Base-by-base conservation (phyloP, 1,284 basidiomycete genomes). In the Coniferiporia weirii region DNA sequence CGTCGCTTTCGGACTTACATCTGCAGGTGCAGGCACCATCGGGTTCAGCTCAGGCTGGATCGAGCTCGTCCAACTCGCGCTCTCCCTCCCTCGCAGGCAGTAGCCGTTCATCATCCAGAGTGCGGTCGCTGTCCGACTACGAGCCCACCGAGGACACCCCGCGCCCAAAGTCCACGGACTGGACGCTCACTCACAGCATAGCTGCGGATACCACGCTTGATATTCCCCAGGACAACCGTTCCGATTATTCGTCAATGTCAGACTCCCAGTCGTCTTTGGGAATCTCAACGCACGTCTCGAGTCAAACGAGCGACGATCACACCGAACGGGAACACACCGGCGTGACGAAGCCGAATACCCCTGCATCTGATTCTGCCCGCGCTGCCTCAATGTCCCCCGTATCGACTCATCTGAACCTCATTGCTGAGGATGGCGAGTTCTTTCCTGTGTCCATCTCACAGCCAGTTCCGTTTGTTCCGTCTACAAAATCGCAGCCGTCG, bases 111-210 rank as follows among this genome's bases (percentile, higher is more conserved):
- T 45, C 48, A 44, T 61, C 54, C 9, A 49, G 49, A 19, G 49
- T 43, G 32, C 40, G 20, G 6, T 38, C 50, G 27, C 27, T 47
- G 19, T 59, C 46, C 12, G 60, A 57, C 17, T 61, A 45, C 55
- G 60, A 57, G 7, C 51, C 48, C 19, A 52, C 59, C 47, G 60
- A 58, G 19, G 60, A 61, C 40, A 61, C 60, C 7, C 52, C 60
- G 20, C 52, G 52, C 15, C 48, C 52, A 2, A 43, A 27, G 20
- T n/a, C 22, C 38, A 32, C 34, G 12, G 45, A 47, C 17, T 47
- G 45, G 17, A 13, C 45, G 32, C 20, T 22, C 7, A 6, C 17
- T 20, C 44, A 49, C 17, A 17, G 13, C 44, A 46, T n/a, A n/a
- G n/a, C 17, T 4, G 15, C 54, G 4, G 45, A 32, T 19, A 48